Evolutionary conservation across 192 early-diverging fungal species (phyloP).

Genomic region (Rhizophagus sp.): DNA sequence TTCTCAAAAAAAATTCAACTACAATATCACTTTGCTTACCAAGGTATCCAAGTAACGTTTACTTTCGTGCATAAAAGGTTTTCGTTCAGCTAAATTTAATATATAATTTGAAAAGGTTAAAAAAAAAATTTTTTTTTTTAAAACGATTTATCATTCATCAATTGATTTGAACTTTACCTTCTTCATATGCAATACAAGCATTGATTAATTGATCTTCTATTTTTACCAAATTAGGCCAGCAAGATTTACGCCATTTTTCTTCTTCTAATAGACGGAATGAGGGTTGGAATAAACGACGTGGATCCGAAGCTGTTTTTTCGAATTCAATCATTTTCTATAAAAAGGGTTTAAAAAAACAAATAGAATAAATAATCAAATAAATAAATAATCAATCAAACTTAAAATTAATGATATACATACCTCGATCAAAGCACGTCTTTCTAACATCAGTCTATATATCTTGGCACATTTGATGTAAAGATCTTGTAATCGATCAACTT

Average conservation of each 20-base stretch:
- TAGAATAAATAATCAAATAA: neutral
- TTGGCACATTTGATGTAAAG: constrained; percentile 27
- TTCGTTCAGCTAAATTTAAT: constrained; percentile 15
- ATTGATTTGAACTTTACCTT: constrained; percentile 36
- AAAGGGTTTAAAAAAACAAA: neutral
- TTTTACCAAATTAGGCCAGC: constrained; percentile 69
- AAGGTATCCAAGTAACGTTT: constrained; percentile 21
- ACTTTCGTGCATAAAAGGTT: constrained; percentile 34
- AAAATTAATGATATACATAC: neutral
- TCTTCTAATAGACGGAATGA: constrained; percentile 84
- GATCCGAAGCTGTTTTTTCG: constrained; percentile 75
- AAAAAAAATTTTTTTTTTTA: neutral
- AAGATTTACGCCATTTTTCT: constrained; percentile 76
- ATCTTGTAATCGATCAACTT: constrained; percentile 24
- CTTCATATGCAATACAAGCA: constrained; percentile 56
- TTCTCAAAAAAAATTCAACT: neutral
- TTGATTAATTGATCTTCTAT: constrained; percentile 60
- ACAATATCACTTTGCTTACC: neutral
- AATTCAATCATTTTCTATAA: constrained; percentile 72
- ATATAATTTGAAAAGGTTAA: too few species aligned
- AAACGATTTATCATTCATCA: neutral
- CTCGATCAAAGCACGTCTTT: constrained; percentile 27
- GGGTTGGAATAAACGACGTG: constrained; percentile 65
- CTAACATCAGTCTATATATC: constrained; percentile 26
- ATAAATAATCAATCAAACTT: neutral